phyloP scores from a whole-genome alignment of 164 flowering plant genomes.

The Berberis thunbergii region DNA sequence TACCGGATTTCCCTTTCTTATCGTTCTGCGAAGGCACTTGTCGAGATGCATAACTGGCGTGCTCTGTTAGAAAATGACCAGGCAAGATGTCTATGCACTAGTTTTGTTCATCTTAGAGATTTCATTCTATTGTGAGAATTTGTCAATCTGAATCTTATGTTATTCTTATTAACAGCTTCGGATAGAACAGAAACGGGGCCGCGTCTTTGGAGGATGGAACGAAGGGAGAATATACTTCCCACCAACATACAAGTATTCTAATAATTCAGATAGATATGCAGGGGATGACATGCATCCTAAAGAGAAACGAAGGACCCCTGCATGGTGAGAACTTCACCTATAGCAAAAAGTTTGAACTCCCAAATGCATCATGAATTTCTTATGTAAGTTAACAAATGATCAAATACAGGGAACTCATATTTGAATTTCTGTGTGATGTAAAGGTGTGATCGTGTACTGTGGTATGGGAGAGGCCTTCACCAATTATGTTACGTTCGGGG shows the following conservation, averaged over 20 bases:
- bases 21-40: constrained; percentile 87
- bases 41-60: constrained; percentile 93
- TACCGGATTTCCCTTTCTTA: constrained; percentile 88
- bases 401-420: constrained; percentile 1
- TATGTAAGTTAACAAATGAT: neutral
- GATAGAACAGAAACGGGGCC: constrained; percentile 65
- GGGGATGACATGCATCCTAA: constrained; percentile 82
- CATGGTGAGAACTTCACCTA: constrained; percentile 49
- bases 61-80: constrained; percentile 89
- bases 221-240: constrained; percentile 89
- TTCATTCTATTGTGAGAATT: neutral
- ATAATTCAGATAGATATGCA: constrained; percentile 85
- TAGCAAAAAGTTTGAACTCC: neutral
- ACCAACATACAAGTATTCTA: constrained; percentile 91
- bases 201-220: constrained; percentile 72
- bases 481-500: constrained; percentile 86
- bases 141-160: constrained; percentile 10
- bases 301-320: constrained; percentile 93
- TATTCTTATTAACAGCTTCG: constrained; percentile 42
- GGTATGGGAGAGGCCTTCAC: constrained; percentile 77
- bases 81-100: constrained; percentile 32
- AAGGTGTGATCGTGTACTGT: constrained; percentile 91
- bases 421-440: constrained; percentile 9
- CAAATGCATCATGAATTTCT: neutral
- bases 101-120: neutral